Evolutionary conservation across 371 early-diverging fungal genomes (phyloP).

Genomic region (Syncephalastrum contaminatum): DNA sequence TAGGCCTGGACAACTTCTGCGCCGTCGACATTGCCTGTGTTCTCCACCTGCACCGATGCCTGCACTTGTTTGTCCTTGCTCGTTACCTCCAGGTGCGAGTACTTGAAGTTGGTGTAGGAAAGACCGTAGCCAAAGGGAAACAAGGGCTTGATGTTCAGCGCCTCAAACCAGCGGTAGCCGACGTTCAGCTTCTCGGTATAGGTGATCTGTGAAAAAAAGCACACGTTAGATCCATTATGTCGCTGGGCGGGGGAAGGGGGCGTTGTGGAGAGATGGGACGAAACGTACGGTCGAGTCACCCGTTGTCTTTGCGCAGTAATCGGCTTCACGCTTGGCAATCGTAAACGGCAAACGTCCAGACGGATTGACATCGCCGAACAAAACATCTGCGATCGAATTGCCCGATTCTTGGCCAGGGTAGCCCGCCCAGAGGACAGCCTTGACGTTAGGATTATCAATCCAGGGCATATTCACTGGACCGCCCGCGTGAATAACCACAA

Average conservation of each 20-base stretch:
- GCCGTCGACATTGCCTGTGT: conserved; percentile 53
- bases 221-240: background rate
- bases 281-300: conserved; percentile 9
- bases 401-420: conserved; percentile 65
- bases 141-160: conserved; percentile 44
- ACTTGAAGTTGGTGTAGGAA: conserved; percentile 61
- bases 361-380: conserved; percentile 66
- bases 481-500: conserved; percentile 55
- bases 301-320: conserved; percentile 41
- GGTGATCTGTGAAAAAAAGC: conserved; percentile 16
- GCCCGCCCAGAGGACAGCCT: conserved; percentile 43
- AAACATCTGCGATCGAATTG: conserved; percentile 57
- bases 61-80: conserved; percentile 9
- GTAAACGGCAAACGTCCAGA: conserved; percentile 63
- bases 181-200: conserved; percentile 57
- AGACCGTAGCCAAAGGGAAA: conserved; percentile 66
- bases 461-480: conserved; percentile 53
- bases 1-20: conserved; percentile 62
- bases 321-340: conserved; percentile 33
- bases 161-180: conserved; percentile 60
- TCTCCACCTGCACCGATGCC: conserved; percentile 40
- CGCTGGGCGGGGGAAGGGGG: no score
- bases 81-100: conserved; percentile 26
- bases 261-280: no score
- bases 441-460: conserved; percentile 48